phyloP scores from a whole-genome alignment of 2,329 filamentous ascomycete species.

The Ceratocystis huliohia region DNA sequence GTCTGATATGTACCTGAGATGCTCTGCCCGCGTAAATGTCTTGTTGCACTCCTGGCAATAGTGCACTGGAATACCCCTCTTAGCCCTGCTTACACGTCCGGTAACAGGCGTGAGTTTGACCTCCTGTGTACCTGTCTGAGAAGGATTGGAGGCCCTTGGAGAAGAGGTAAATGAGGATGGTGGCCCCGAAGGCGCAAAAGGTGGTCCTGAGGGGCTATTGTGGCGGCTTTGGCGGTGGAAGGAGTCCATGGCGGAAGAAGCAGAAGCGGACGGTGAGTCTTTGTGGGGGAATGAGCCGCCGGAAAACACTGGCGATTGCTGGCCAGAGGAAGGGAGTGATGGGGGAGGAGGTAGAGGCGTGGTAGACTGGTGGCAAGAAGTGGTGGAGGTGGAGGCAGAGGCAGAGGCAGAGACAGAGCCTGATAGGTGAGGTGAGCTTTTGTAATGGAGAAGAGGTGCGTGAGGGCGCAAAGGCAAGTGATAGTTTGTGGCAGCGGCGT shows the following conservation, averaged over 20 bases:
- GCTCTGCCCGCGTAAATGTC: slow-evolving; percentile 52
- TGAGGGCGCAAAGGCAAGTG: no score
- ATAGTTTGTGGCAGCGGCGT: neutral
- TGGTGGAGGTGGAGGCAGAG: neutral
- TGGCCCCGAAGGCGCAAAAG: neutral
- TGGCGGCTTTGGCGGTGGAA: neutral
- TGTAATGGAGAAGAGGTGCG: no score
- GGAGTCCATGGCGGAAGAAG: neutral
- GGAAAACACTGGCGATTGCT: neutral
- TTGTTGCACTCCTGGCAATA: slow-evolving; percentile 35
- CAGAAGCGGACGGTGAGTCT: neutral
- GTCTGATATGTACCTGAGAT: slow-evolving; percentile 38
- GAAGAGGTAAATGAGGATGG: neutral
- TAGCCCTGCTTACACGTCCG: slow-evolving; percentile 43
- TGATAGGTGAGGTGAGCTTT: no score
- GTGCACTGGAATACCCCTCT: slow-evolving; percentile 48
- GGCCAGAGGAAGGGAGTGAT: neutral
- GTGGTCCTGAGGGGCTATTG: neutral
- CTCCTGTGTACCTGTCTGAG: slow-evolving; percentile 18
- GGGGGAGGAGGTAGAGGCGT: neutral
- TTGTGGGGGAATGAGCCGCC: neutral
- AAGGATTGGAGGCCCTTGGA: neutral
- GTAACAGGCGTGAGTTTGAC: slow-evolving; percentile 46
- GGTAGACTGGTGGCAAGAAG: neutral
- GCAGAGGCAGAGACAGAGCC: neutral